Base-by-base conservation (phyloP, 768 basidiomycete genomes). In the Boletus sensibilis region DNA sequence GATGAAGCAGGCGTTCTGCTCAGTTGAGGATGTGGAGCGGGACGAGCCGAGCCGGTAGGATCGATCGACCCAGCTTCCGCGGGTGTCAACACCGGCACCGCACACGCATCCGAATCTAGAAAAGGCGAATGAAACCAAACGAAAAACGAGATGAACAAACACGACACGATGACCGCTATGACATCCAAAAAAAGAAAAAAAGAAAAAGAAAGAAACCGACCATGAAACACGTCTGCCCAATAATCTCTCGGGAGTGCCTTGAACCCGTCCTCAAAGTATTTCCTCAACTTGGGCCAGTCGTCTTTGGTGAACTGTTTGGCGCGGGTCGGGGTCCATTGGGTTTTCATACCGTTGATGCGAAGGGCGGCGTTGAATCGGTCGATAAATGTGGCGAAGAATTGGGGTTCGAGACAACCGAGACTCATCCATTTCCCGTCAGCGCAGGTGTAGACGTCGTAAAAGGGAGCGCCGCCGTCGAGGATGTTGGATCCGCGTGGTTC, bases 401-500 rank as follows among this genome's bases (percentile, higher is more conserved):
- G 80, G 6, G 87, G 85, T 66, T 92, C 90, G 13, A 90, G 67
- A 64, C 88, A 90, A 29, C 82, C 90, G 27, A 93, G 81, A 3
- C 86, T 83, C 80, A 94, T 88, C 80, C 82, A 90, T 38, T 79
- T 73, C 1, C 85, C 86, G 66, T 88, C 89, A 53, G 82, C 76
- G 66, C 90, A 92, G 1, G 78, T 77, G 63, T 94, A 92, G 11
- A 89, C 73, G 56, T 78, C 79, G 64, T 94, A 94, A 74, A 85
- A 92, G 0, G 91, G 91, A 6, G 88, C 80, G 4, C 88, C 90
- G 0, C 89, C 88, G 60, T 91, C 91, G 21, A 93, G 80, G 1
- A 79, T 41, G 61, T 88, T 87, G 5, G 71, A 69, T 21, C 87
- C 87, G 52, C 86, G 77, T 23, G 72, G 69, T 25, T 72, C 72